These are phyloP conservation scores for Thielaviopsis populi DNA, from an alignment of 2,329 filamentous ascomycete genomes.

Conservation along the genomic window DNA sequence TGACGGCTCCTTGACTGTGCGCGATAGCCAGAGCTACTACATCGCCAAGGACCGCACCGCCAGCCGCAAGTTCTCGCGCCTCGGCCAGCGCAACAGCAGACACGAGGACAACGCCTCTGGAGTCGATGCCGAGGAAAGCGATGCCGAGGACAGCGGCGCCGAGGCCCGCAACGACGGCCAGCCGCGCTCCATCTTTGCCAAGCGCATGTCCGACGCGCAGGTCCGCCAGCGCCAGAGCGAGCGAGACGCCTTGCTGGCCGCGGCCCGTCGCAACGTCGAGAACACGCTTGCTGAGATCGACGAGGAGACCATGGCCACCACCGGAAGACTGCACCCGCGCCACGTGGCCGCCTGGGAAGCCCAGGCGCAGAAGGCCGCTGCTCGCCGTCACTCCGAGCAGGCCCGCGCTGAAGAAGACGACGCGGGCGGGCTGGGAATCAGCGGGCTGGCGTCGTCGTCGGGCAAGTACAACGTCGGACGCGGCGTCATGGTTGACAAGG, in stretches of 20 bases:
- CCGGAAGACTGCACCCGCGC: constrained; percentile 54
- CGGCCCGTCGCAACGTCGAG: constrained; percentile 75
- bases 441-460: constrained; percentile 2
- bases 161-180: constrained; percentile 37
- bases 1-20: constrained; percentile 47
- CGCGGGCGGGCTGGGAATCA: background rate
- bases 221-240: constrained; percentile 60
- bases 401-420: constrained; percentile 21
- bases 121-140: constrained; percentile 35
- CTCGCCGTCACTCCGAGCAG: constrained; percentile 31
- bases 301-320: constrained; percentile 35
- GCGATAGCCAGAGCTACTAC: constrained; percentile 63
- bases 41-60: constrained; percentile 31
- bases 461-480: constrained; percentile 11
- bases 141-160: constrained; percentile 36
- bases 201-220: constrained; percentile 52
- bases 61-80: constrained; percentile 30
- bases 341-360: constrained; percentile 64
- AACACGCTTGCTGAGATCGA: constrained; percentile 68
- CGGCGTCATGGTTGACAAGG: constrained; percentile 9
- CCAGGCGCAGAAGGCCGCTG: constrained; percentile 55
- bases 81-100: constrained; percentile 20
- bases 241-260: constrained; percentile 57
- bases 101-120: background rate
- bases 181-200: constrained; percentile 57